Conservation (phyloP, 805 yeast genomes). For the Pichia paraexigua region DNA sequence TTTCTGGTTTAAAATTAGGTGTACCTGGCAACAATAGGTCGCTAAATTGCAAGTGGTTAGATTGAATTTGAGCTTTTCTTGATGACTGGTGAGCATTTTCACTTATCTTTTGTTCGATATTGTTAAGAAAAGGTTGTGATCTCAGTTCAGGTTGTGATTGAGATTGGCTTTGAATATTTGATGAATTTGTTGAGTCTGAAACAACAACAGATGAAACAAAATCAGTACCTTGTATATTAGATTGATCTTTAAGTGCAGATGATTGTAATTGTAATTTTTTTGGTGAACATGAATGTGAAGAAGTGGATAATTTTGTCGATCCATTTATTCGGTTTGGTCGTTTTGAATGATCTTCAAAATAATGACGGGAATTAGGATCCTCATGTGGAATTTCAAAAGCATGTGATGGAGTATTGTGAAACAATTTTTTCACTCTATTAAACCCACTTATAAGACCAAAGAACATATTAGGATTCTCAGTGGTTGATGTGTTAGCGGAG, state of each 20-base stretch:
- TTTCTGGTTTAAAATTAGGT: background rate
- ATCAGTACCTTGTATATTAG: background rate
- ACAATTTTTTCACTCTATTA: background rate
- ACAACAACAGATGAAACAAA: background rate
- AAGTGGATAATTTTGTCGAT: too few species aligned
- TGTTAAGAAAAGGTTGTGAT: background rate
- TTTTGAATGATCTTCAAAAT: background rate
- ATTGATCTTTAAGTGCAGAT: background rate
- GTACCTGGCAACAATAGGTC: background rate
- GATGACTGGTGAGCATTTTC: background rate
- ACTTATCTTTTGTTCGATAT: background rate
- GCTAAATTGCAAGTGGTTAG: background rate
- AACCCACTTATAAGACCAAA: background rate
- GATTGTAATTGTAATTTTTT: background rate
- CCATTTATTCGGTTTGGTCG: too few species aligned
- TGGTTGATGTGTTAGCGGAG: background rate
- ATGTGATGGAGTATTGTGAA: background rate
- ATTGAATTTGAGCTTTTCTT: background rate
- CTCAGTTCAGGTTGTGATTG: background rate
- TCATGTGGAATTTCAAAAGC: background rate
- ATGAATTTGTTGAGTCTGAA: conserved; percentile 1
- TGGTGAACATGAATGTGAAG: background rate
- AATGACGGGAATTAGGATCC: background rate
- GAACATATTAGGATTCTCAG: background rate
- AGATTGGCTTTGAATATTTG: background rate